These are phyloP conservation scores for Calamus simplicifolius DNA, from an alignment of 176 grass and related monocot genomes.

Conservation along the genomic window DNA sequence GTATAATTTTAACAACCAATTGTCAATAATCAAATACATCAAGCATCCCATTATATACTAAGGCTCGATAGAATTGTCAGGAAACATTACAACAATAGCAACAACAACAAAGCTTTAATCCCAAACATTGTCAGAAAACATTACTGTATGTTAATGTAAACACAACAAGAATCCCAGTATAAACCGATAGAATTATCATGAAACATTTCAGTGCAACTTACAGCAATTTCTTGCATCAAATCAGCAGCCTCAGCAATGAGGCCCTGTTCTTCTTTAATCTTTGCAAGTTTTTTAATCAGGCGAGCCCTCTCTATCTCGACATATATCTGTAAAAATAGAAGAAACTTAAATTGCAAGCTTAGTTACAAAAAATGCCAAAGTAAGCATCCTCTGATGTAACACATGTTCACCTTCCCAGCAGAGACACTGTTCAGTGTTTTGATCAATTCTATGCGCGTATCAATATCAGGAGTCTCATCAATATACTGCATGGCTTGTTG, in stretches of 20 bases:
- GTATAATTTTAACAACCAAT: no score
- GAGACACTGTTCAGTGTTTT: constrained; percentile 83
- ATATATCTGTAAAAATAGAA: constrained; percentile 57
- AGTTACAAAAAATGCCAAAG: background rate
- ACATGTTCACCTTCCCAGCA: constrained; percentile 68
- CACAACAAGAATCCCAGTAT: no score
- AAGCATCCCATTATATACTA: no score
- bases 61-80: no score
- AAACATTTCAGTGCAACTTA: constrained; percentile 34
- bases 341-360: constrained; percentile 9
- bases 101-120: no score
- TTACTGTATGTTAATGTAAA: no score
- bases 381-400: no score
- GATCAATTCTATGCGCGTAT: constrained; percentile 82
- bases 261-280: constrained; percentile 87
- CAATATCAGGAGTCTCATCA: constrained; percentile 74
- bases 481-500: constrained; percentile 98
- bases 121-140: no score
- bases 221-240: constrained; percentile 99
- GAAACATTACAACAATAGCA: no score
- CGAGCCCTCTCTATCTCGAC: constrained; percentile 96
- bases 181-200: background rate
- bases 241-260: constrained; percentile 88
- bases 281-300: constrained; percentile 87
- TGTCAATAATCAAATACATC: no score